These are phyloP conservation scores for Ampelomyces quisqualis DNA, from an alignment of 2,329 filamentous ascomycete species.

Conservation along the genomic window DNA sequence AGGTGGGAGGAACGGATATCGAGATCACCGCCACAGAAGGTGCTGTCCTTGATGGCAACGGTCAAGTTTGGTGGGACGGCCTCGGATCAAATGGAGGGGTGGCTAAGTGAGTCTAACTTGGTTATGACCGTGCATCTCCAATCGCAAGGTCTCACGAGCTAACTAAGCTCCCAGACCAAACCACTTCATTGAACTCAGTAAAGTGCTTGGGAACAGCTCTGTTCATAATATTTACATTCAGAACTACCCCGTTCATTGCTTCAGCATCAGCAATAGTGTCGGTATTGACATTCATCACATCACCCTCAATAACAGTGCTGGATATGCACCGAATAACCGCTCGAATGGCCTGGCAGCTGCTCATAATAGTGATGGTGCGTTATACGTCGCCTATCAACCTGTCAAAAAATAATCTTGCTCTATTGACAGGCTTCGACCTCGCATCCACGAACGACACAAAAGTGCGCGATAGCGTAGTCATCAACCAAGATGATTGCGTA, in stretches of 20 bases:
- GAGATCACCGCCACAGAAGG: constrained; percentile 46
- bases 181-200: constrained; percentile 41
- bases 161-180: constrained; percentile 12
- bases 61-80: constrained; percentile 27
- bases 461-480: constrained; percentile 50
- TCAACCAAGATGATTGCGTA: constrained; percentile 61
- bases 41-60: constrained; percentile 28
- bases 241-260: constrained; percentile 56
- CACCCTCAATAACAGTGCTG: constrained; percentile 58
- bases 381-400: neutral
- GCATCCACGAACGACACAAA: constrained; percentile 44
- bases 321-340: constrained; percentile 42
- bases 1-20: constrained; percentile 42
- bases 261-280: constrained; percentile 46
- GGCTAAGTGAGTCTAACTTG: constrained; percentile 23
- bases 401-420: no score
- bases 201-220: constrained; percentile 42
- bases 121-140: neutral
- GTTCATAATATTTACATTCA: constrained; percentile 50
- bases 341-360: constrained; percentile 24
- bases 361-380: constrained; percentile 53
- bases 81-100: constrained; percentile 51
- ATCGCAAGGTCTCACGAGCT: constrained; percentile 1
- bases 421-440: constrained; percentile 50
- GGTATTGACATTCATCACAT: constrained; percentile 51